Base-by-base conservation (phyloP, 2,329 filamentous ascomycete genomes). In the Pyrenophora graminea region DNA sequence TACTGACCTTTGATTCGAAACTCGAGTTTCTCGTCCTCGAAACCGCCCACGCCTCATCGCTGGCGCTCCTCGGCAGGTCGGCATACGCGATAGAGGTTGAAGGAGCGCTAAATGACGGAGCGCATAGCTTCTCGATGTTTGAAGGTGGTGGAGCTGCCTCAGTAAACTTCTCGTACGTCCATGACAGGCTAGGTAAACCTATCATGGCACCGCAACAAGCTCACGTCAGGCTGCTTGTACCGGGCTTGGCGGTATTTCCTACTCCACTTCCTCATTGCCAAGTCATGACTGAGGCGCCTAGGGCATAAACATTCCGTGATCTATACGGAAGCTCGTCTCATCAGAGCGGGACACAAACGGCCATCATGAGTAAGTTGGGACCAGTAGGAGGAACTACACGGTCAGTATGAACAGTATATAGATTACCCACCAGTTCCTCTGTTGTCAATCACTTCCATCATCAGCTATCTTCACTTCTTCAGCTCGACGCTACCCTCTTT, bases 1-100 rank as follows among this genome's bases (percentile, higher is more conserved):
- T 59, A 53, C 56, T 53, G 21, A 38, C 15, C 42, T 36, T 43
- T 43, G 53, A 57, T 65, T 64, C 63, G 63, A 65, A 65, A 65
- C 62, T 53, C 57, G 54, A 55, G 51, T 40, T 51, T 51, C 41
- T 50, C 39, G 45, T 40, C 40, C 38, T 51, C 53, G 58, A 64
- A 64, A 66, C 63, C 47, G 51, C 51, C 37, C 34, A 34, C 38
- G 56, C 55, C 43, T 61, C 58, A 61, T 44, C 37, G 30, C 43
- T 51, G 38, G 53, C 48, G 51, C 43, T 25, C 45, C 46, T 42
- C 30, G 17, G 23, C 44, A 33, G 18, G 30, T 39, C 38, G 38
- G 31, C 47, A 40, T 37, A 38, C 19, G 13, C 44, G 12, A 33
- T 44, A n/a, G 31, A 39, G 45, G 38, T 17, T 19, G 12, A 45